These are phyloP conservation scores for Ceratocystis albifundus DNA, from an alignment of 2,329 filamentous ascomycete genomes.

Conservation along the genomic window DNA sequence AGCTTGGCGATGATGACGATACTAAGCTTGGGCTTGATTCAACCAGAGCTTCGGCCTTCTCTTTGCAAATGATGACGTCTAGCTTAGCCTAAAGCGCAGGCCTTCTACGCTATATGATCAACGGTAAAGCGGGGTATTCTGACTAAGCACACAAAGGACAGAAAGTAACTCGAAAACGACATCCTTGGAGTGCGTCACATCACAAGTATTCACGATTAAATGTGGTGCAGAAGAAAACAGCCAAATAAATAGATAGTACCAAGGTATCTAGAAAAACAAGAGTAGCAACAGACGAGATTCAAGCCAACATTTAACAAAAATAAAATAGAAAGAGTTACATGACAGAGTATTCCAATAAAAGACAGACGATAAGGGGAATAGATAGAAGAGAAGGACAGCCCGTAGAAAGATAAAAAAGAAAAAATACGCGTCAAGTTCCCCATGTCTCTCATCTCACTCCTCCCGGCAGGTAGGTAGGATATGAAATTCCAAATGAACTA, in stretches of 20 bases:
- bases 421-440: neutral
- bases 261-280: conserved; percentile 15
- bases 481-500: conserved; percentile 6
- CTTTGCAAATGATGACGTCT: conserved; percentile 3
- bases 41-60: neutral
- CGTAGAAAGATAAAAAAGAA: conserved; percentile 7
- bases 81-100: neutral
- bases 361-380: conserved; percentile 3
- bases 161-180: neutral
- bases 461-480: neutral
- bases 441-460: no score
- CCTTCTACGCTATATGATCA: neutral
- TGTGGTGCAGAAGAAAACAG: neutral
- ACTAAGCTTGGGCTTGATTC: neutral
- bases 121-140: neutral
- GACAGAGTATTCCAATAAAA: conserved; percentile 13
- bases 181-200: neutral
- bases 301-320: conserved; percentile 8
- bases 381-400: conserved; percentile 11
- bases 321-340: conserved; percentile 11
- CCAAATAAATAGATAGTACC: conserved; percentile 10
- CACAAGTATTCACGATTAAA: neutral
- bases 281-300: neutral
- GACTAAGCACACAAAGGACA: neutral
- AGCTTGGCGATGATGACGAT: no score